Base-by-base conservation (phyloP, 208 protist species). In the Polymyxa betae region DNA sequence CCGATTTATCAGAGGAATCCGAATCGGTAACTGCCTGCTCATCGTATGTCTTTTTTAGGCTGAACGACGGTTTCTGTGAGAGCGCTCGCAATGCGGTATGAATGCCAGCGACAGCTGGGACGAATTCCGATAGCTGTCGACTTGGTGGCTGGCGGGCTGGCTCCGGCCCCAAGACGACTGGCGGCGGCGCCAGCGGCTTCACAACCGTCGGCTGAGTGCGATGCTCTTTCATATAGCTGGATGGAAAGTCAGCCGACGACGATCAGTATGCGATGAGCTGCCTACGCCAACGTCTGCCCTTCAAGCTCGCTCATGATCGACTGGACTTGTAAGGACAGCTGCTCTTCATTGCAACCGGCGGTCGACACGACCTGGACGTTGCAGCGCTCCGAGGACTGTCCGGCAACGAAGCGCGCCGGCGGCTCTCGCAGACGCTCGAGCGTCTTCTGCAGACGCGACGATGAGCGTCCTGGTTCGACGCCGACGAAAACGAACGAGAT, bases 191-290 rank as follows among this genome's bases (percentile, higher is more conserved):
- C 12, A 82, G 5, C 10, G 72, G 72, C n/a, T 12, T 43, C 16
- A 82, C 35, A 5, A 43, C 5, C 16, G 40, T 35, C 72, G 72
- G 72, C 16, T 5, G 16, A 12, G n/a, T 82, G 40, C n/a, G 72
- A 82, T 45, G n/a, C 72, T 82, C 72, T 43, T 43, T 35, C 72
- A 43, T 82, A n/a, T 45, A 82, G 5, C 72, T 82, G 72, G n/a
- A 43, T n/a, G 49, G 49, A 60, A 24, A 60, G 24, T 60, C 49
- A 60, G 49, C 49, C 5, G 49, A 60, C 24, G 49, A n/a, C n/a
- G n/a, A 60, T 60, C 49, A 60, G 5, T 24, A 35, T 82, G 10
- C 16, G n/a, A 5, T 43, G 16, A 82, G n/a, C 35, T 20, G 35
- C 72, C 10, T 82, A 82, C 72, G 72, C 5, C 12, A 82, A n/a